Evolutionary conservation across 139 green algal genomes (phyloP).

Genomic region (Tetradesmus obliquus): DNA sequence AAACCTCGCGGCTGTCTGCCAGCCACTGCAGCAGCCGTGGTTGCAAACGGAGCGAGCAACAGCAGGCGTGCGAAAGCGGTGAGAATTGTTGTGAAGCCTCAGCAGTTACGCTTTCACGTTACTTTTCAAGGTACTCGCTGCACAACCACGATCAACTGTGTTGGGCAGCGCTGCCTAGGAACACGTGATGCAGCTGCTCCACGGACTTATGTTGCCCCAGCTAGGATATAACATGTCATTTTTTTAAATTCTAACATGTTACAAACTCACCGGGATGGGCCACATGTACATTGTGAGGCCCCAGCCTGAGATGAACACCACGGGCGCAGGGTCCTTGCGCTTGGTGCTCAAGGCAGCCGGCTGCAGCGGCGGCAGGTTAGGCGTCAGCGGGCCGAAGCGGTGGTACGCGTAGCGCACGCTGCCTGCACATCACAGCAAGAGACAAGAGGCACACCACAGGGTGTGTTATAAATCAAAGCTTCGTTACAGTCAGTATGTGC

Average conservation of each 20-base stretch:
- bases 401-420: conserved; percentile 21
- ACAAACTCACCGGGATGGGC: conserved; percentile 21
- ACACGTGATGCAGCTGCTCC: no score
- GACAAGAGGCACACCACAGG: neutral
- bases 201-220: no score
- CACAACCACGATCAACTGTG: no score
- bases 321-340: neutral
- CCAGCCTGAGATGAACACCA: conserved; percentile 37
- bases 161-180: no score
- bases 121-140: no score
- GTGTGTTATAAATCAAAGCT: neutral
- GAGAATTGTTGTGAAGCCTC: no score
- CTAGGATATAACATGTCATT: no score
- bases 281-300: conserved; percentile 32
- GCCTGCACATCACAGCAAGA: neutral
- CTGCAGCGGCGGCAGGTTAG: neutral
- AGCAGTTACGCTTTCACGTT: no score
- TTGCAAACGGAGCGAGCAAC: neutral
- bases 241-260: neutral
- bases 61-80: neutral
- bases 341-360: neutral
- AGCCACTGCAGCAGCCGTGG: neutral
- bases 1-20: neutral
- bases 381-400: conserved; percentile 11
- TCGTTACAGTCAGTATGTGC: no score